Conservation (phyloP, 2,329 filamentous ascomycete species). For the Apiospora phragmitis region DNA sequence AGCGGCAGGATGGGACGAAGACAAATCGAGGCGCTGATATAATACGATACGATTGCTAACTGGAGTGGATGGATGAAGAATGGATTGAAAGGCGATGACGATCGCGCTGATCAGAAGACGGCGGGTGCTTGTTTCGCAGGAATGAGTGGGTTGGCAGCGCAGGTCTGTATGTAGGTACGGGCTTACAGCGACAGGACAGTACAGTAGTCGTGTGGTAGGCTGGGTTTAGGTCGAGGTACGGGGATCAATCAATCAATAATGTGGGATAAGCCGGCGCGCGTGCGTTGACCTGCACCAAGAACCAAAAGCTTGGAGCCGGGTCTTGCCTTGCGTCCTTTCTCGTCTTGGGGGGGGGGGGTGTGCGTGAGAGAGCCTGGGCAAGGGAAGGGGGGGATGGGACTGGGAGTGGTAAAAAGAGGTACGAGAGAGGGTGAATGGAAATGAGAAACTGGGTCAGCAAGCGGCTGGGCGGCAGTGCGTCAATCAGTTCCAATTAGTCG, state of each 20-base stretch:
- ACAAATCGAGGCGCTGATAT: slow-evolving; percentile 2
- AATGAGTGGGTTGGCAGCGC: slow-evolving; percentile 18
- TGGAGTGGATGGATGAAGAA: slow-evolving; percentile 1
- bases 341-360: neutral
- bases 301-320: slow-evolving; percentile 8
- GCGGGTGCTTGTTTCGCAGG: slow-evolving; percentile 21
- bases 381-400: neutral
- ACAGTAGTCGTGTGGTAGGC: slow-evolving; percentile 7
- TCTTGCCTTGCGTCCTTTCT: slow-evolving; percentile 8
- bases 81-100: slow-evolving; percentile 17
- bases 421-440: neutral
- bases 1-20: slow-evolving; percentile 19
- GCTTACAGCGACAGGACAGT: slow-evolving; percentile 5
- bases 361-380: neutral
- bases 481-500: slow-evolving; percentile 6
- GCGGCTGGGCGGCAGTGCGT: slow-evolving; percentile 7
- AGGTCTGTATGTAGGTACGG: neutral
- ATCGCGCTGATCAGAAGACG: slow-evolving; percentile 31
- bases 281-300: slow-evolving; percentile 9
- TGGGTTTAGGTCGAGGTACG: slow-evolving; percentile 7
- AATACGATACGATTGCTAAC: neutral
- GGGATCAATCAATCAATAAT: slow-evolving; percentile 11
- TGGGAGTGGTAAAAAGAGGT: slow-evolving; percentile 5
- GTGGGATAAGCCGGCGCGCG: slow-evolving; percentile 10
- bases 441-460: slow-evolving; percentile 7